Conservation (phyloP, 768 basidiomycete genomes). For the Termitomyces sp. region DNA sequence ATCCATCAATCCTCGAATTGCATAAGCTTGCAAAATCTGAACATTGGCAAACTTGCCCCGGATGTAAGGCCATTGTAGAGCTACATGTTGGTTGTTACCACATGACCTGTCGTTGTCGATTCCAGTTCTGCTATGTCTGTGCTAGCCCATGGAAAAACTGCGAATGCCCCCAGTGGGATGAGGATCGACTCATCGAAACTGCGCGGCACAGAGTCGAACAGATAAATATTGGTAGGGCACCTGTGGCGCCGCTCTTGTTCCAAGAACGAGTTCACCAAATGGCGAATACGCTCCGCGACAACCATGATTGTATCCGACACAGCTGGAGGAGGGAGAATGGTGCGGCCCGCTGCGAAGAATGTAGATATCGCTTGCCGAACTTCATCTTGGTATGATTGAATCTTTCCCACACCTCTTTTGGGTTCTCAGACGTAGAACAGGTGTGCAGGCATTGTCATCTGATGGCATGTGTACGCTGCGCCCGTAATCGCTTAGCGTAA, state of each 20-base stretch:
- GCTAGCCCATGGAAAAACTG: constrained; percentile 60
- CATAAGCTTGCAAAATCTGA: constrained; percentile 36
- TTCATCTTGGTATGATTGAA: constrained; percentile 7
- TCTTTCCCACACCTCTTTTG: background rate
- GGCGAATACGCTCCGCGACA: constrained; percentile 33
- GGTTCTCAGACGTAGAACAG: constrained; percentile 21
- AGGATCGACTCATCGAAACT: constrained; percentile 28
- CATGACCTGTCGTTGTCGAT: constrained; percentile 55
- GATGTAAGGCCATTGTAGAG: constrained; percentile 52
- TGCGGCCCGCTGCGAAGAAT: constrained; percentile 38
- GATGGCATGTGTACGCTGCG: constrained; percentile 33
- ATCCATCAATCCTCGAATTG: constrained; percentile 35
- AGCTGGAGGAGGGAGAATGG: constrained; percentile 41
- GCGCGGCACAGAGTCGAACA: constrained; percentile 32
- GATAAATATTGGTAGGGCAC: constrained; percentile 19
- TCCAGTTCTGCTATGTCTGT: constrained; percentile 65
- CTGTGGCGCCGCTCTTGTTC: constrained; percentile 23
- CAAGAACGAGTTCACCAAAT: constrained; percentile 25
- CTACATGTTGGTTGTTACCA: constrained; percentile 56
- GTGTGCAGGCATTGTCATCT: constrained; percentile 29
- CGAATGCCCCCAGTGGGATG: constrained; percentile 60
- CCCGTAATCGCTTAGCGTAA: constrained; percentile 28
- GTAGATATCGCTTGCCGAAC: constrained; percentile 17
- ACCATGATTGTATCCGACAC: constrained; percentile 48
- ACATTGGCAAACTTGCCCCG: constrained; percentile 62